These are phyloP conservation scores for Trichoderma semiorbis DNA, from an alignment of 2,329 filamentous ascomycete genomes.

Conservation along the genomic window DNA sequence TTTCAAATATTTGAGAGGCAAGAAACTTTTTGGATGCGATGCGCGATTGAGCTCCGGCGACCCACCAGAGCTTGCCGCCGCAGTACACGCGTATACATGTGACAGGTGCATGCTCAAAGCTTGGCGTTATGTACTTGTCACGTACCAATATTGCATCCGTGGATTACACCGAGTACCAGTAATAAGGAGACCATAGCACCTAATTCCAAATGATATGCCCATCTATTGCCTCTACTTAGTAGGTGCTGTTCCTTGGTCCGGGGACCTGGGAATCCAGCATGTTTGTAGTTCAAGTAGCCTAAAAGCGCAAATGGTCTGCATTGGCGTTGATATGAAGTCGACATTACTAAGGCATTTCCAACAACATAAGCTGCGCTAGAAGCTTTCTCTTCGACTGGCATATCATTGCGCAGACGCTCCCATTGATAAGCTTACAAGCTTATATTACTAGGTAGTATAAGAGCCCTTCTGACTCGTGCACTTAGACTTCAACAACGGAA, in stretches of 20 bases:
- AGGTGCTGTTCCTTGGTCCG: neutral
- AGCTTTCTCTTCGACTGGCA: neutral
- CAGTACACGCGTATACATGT: neutral
- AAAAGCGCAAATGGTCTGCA: neutral
- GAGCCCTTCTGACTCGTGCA: neutral
- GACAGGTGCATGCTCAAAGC: neutral
- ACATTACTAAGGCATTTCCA: neutral
- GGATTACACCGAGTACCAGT: neutral
- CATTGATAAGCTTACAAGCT: neutral
- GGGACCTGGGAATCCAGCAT: neutral
- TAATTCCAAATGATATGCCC: too few relatives aligned
- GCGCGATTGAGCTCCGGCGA: neutral
- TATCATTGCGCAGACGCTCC: neutral
- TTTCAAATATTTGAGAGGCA: neutral
- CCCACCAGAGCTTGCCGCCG: conserved; percentile 8
- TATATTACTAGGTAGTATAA: neutral
- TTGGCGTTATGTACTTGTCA: neutral
- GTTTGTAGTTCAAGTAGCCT: neutral
- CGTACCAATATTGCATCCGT: neutral
- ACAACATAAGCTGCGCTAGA: neutral
- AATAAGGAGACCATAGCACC: neutral
- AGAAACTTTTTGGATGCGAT: neutral
- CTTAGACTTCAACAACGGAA: neutral
- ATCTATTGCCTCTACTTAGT: neutral
- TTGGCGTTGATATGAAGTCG: neutral